A percentile compares a stretch with the other conserved stretches of the same genome.
These are phyloP conservation scores for Styphnolobium japonicum DNA, from an alignment of 306 rosid species.

Conservation along the genomic window DNA sequence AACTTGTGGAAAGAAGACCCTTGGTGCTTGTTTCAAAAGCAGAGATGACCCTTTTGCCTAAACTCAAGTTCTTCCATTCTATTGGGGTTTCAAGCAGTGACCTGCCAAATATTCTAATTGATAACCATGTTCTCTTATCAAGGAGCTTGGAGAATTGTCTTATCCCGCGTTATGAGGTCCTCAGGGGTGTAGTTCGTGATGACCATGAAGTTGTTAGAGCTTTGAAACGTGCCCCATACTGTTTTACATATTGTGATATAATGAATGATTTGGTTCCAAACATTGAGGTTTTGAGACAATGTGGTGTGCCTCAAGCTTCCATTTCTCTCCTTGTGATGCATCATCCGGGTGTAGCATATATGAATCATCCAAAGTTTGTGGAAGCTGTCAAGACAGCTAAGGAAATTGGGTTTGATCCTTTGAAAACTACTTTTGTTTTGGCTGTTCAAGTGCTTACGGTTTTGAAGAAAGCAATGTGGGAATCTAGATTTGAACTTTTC, in stretches of 20 bases:
- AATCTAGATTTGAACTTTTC: background rate
- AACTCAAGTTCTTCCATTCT: constrained; percentile 32
- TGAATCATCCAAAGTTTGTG: background rate
- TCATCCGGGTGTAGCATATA: background rate
- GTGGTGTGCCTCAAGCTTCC: constrained; percentile 21
- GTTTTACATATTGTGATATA: background rate
- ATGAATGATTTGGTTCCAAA: background rate
- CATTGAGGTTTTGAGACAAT: constrained; percentile 24
- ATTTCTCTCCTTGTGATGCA: background rate
- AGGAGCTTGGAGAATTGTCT: constrained; percentile 25
- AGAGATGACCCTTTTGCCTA: constrained; percentile 25
- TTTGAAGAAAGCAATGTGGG: constrained; percentile 17
- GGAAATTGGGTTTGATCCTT: constrained; percentile 26
- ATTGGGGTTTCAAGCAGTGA: constrained; percentile 24
- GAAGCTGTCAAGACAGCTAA: constrained; percentile 19
- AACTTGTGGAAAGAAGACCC: background rate
- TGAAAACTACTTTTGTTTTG: background rate
- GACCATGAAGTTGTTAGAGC: background rate
- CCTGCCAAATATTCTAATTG: background rate
- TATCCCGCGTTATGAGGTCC: constrained; percentile 4
- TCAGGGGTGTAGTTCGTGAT: constrained; percentile 2
- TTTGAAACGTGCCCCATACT: background rate
- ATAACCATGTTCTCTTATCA: background rate
- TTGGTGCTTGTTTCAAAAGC: constrained; percentile 6
- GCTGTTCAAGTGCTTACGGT: constrained; percentile 9